Evolutionary conservation across 1,139 yeast species (phyloP).

Genomic region (Zygosaccharomyces pseudobailii): DNA sequence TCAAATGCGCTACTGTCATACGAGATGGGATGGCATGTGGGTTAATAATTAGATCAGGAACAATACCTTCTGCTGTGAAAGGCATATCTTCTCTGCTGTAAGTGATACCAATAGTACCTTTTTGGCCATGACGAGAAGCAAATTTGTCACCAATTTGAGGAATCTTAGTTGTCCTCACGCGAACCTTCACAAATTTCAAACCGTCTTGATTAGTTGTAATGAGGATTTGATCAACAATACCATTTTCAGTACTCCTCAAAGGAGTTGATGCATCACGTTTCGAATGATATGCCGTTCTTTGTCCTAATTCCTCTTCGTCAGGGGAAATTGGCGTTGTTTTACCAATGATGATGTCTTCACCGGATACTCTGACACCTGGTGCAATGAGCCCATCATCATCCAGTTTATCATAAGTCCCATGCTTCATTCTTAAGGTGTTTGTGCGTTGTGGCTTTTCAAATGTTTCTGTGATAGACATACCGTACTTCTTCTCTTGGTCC

Average conservation of each 20-base stretch:
- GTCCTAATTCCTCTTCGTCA: conserved; percentile 96
- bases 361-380: conserved; percentile 97
- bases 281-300: conserved; percentile 95
- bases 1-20: conserved; percentile 99
- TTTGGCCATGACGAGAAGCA: conserved; percentile 99
- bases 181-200: conserved; percentile 90
- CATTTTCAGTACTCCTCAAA: conserved; percentile 91
- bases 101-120: conserved; percentile 99
- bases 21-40: conserved; percentile 99
- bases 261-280: conserved; percentile 99
- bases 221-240: conserved; percentile 96
- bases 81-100: conserved; percentile 99
- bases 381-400: conserved; percentile 98
- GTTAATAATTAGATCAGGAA: conserved; percentile 93
- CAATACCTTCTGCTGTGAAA: conserved; percentile 91
- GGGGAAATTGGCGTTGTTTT: conserved; percentile 98
- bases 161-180: conserved; percentile 97
- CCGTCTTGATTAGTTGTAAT: conserved; percentile 98
- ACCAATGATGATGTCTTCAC: conserved; percentile 97
- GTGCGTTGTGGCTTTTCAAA: conserved; percentile 94
- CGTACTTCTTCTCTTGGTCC: conserved; percentile 98
- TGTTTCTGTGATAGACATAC: conserved; percentile 95
- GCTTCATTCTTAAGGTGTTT: conserved; percentile 90
- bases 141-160: conserved; percentile 99
- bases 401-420: conserved; percentile 94